Evolutionary conservation across 179 eudicot species (phyloP).

Genomic region (Amaranthus tricolor): DNA sequence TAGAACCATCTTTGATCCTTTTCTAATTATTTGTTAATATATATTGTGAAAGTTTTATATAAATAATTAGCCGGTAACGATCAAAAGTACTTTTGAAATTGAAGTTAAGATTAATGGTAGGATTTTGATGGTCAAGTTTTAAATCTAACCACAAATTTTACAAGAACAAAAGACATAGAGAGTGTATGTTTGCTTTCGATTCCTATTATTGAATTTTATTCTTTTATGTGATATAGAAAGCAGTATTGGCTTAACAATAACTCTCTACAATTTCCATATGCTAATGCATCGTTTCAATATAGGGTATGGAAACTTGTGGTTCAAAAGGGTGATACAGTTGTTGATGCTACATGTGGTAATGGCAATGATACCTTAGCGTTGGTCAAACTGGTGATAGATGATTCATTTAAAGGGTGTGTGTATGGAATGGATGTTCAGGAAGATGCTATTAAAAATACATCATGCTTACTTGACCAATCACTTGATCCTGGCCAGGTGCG

Average conservation of each 20-base stretch:
- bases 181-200: background rate
- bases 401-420: slow-evolving; percentile 50
- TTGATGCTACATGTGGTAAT: slow-evolving; percentile 97
- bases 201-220: too few relatives aligned
- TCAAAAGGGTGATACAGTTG: slow-evolving; percentile 64
- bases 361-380: slow-evolving; percentile 87
- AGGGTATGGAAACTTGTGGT: slow-evolving; percentile 75
- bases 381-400: slow-evolving; percentile 59
- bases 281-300: background rate
- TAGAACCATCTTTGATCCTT: too few relatives aligned
- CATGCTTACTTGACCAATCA: slow-evolving; percentile 49
- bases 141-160: too few relatives aligned
- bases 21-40: too few relatives aligned
- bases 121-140: too few relatives aligned
- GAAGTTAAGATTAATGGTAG: too few relatives aligned
- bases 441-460: slow-evolving; percentile 60
- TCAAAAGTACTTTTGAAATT: too few relatives aligned
- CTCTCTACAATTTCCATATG: background rate
- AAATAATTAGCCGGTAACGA: too few relatives aligned
- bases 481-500: slow-evolving; percentile 55
- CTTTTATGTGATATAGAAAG: background rate
- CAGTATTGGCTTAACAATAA: background rate
- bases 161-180: too few relatives aligned
- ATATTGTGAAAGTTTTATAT: too few relatives aligned
- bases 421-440: slow-evolving; percentile 78